Conservation (phyloP, 768 basidiomycete species). For the Gloeopeniophorella convolvens region DNA sequence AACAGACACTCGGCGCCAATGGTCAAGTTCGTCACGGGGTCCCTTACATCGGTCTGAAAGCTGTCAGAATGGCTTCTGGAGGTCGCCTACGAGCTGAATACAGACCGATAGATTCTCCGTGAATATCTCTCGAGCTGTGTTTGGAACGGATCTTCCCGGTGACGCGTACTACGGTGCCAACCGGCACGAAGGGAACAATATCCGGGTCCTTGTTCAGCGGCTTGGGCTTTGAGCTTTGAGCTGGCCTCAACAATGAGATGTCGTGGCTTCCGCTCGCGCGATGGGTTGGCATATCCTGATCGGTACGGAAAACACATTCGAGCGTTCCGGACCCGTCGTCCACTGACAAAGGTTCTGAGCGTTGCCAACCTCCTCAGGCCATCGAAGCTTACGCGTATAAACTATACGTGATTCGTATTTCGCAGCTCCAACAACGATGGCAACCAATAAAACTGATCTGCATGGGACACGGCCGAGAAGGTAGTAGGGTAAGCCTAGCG, state of each 20-base stretch:
- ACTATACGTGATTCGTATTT: constrained; percentile 51
- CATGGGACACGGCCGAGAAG: constrained; percentile 72
- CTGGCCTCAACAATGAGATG: too few relatives aligned
- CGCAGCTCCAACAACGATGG: constrained; percentile 57
- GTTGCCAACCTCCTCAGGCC: not conserved
- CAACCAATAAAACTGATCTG: constrained; percentile 53
- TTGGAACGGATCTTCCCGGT: constrained; percentile 12
- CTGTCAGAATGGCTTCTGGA: not conserved
- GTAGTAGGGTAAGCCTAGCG: constrained; percentile 51
- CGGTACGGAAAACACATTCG: constrained; percentile 48
- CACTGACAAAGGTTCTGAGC: constrained; percentile 36
- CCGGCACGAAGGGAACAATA: not conserved
- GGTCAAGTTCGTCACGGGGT: constrained; percentile 8
- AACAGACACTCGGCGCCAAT: constrained; percentile 12
- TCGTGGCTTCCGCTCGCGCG: not conserved
- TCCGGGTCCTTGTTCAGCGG: not conserved
- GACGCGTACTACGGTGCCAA: constrained; percentile 13
- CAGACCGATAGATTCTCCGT: constrained; percentile 14
- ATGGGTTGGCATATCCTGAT: not conserved
- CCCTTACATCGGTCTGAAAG: constrained; percentile 13
- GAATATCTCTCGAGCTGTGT: constrained; percentile 6
- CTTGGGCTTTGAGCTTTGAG: too few relatives aligned
- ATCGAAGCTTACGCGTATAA: constrained; percentile 45
- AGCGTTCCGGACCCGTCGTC: constrained; percentile 74
- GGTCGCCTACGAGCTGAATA: not conserved